A percentile compares a stretch with the other conserved stretches of the same genome.
Conservation (phyloP, 192 early-diverging fungal species). For the Diversispora eburnea region DNA sequence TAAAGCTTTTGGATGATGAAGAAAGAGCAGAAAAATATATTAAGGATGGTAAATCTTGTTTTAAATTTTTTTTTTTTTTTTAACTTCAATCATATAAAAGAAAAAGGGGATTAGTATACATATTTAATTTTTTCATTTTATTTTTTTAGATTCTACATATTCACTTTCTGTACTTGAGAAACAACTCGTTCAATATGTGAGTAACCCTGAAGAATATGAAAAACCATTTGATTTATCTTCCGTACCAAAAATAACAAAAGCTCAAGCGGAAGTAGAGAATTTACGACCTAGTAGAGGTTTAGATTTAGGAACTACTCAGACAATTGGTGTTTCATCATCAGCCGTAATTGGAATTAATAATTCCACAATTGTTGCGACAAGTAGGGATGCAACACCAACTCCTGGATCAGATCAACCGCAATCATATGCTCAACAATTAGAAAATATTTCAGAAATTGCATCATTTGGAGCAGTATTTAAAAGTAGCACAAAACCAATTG, state of each 20-base stretch:
- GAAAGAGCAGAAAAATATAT: constrained; percentile 64
- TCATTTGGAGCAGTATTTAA: constrained; percentile 85
- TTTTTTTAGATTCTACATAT: constrained; percentile 72
- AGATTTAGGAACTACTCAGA: constrained; percentile 30
- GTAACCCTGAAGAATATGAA: constrained; percentile 55
- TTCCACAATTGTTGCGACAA: constrained; percentile 18
- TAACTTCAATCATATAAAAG: not conserved
- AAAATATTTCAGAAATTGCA: constrained; percentile 78
- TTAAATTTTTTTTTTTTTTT: not conserved
- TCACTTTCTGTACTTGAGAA: constrained; percentile 80
- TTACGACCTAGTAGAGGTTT: constrained; percentile 57
- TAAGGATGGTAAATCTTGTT: constrained; percentile 68
- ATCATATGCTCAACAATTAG: constrained; percentile 72
- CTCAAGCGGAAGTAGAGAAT: constrained; percentile 77
- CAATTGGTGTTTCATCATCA: constrained; percentile 33
- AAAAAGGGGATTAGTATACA: not conserved
- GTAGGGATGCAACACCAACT: constrained; percentile 39
- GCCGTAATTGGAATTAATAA: constrained; percentile 28
- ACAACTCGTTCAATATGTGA: constrained; percentile 84
- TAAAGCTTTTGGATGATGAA: constrained; percentile 73
- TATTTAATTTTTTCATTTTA: constrained; percentile 7
- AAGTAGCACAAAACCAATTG: constrained; percentile 68
- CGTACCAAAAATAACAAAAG: constrained; percentile 79
- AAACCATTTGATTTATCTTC: constrained; percentile 72
- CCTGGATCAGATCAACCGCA: constrained; percentile 63